Evolutionary conservation across 1,284 basidiomycete genomes (phyloP).

Genomic region (Vanrija humicola): DNA sequence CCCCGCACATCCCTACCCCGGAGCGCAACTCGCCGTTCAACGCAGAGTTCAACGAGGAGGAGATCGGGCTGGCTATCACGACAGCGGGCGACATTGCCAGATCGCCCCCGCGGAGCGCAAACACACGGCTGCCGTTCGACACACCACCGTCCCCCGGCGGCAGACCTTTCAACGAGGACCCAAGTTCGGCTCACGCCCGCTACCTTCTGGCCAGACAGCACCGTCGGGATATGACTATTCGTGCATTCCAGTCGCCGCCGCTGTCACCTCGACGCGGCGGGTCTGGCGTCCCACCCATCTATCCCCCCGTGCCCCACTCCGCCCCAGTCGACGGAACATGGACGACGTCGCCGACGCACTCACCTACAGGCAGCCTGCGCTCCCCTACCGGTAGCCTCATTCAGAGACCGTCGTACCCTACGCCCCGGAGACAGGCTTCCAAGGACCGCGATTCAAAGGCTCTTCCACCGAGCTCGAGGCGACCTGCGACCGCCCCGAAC

Average conservation of each 20-base stretch:
- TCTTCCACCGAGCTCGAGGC: too few relatives aligned
- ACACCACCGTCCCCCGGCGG: constrained; percentile 2
- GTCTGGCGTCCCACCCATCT: not conserved
- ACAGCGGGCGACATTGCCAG: constrained; percentile 8
- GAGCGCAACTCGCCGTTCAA: constrained; percentile 7
- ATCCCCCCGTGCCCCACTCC: not conserved
- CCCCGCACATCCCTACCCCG: constrained; percentile 5
- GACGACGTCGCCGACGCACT: constrained; percentile 1
- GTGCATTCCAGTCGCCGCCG: constrained; percentile 38
- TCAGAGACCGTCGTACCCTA: constrained; percentile 1
- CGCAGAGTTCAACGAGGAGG: constrained; percentile 11
- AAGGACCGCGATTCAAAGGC: too few relatives aligned
- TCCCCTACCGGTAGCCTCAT: not conserved
- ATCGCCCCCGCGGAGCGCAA: not conserved
- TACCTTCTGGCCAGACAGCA: constrained; percentile 39
- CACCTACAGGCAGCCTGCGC: not conserved
- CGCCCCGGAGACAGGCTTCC: not conserved
- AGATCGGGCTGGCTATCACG: constrained; percentile 35
- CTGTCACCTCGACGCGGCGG: not conserved
- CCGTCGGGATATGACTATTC: constrained; percentile 29
- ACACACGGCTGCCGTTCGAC: constrained; percentile 1
- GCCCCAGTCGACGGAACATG: not conserved
- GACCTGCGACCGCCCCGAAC: too few relatives aligned
- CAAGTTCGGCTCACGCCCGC: constrained; percentile 29
- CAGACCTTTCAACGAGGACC: constrained; percentile 4